Evolutionary conservation across 768 basidiomycete genomes (phyloP).

Genomic region (Lactarius vividus): DNA sequence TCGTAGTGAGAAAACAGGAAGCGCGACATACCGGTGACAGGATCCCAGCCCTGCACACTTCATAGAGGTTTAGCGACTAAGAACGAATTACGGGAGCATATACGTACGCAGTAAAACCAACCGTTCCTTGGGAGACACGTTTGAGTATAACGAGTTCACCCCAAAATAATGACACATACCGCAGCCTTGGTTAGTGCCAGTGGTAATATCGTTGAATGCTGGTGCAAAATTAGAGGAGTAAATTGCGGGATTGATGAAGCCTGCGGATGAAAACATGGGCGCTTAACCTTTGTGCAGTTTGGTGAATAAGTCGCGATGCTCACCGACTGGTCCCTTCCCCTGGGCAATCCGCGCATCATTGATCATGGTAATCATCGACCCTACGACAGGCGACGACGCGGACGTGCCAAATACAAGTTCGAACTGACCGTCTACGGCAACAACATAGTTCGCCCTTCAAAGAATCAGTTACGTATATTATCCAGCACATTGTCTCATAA

Average conservation of each 20-base stretch:
- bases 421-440: constrained; percentile 35
- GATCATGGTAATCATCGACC: constrained; percentile 36
- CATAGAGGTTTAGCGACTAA: background rate
- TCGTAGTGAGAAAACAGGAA: too few relatives aligned
- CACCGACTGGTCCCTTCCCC: constrained; percentile 37
- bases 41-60: constrained; percentile 31
- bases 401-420: constrained; percentile 38
- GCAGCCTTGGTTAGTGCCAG: constrained; percentile 30
- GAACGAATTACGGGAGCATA: background rate
- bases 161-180: constrained; percentile 11
- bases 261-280: background rate
- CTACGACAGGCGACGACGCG: constrained; percentile 38
- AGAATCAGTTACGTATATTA: background rate
- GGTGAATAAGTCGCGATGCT: background rate
- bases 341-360: constrained; percentile 39
- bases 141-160: background rate
- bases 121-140: constrained; percentile 19
- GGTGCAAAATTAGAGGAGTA: constrained; percentile 27
- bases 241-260: constrained; percentile 58
- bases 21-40: constrained; percentile 28
- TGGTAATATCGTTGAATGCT: constrained; percentile 33
- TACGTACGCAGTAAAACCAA: constrained; percentile 31
- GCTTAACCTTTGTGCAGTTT: background rate
- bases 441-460: constrained; percentile 34
- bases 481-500: background rate